Percentiles rank a stretch among this genome's conserved stretches.
These are phyloP conservation scores for Tremellales sp. DNA, from an alignment of 1,284 basidiomycete species.

Conservation along the genomic window DNA sequence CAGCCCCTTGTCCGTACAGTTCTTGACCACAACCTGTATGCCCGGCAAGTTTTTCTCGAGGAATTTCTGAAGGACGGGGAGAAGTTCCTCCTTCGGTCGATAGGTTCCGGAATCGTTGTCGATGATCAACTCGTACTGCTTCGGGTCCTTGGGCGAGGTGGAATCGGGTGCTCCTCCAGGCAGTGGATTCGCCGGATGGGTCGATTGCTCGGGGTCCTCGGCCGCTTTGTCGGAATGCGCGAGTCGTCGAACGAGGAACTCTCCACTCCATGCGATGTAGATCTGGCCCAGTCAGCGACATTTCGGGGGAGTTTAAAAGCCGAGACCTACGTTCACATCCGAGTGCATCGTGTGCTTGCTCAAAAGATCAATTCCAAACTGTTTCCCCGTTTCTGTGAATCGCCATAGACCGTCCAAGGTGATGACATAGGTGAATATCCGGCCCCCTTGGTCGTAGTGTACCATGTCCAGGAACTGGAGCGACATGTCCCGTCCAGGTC, in stretches of 20 bases:
- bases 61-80: slow-evolving; percentile 49
- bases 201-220: slow-evolving; percentile 25
- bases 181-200: slow-evolving; percentile 38
- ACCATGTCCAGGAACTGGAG: slow-evolving; percentile 52
- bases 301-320: background rate
- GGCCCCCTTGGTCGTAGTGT: slow-evolving; percentile 50
- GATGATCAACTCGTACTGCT: slow-evolving; percentile 53
- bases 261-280: slow-evolving; percentile 43
- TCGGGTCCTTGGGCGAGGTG: slow-evolving; percentile 35
- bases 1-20: slow-evolving; percentile 57
- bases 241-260: slow-evolving; percentile 39
- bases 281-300: slow-evolving; percentile 16
- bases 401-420: slow-evolving; percentile 53
- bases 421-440: slow-evolving; percentile 54
- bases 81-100: slow-evolving; percentile 50
- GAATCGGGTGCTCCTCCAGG: slow-evolving; percentile 26
- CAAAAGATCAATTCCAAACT: slow-evolving; percentile 53
- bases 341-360: slow-evolving; percentile 58
- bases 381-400: slow-evolving; percentile 55
- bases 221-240: slow-evolving; percentile 31
- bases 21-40: slow-evolving; percentile 57
- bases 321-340: slow-evolving; percentile 47
- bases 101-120: slow-evolving; percentile 57
- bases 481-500: slow-evolving; percentile 41
- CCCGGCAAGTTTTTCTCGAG: slow-evolving; percentile 65